These are phyloP conservation scores for Davidsoniella neocaledoniae DNA, from an alignment of 2,329 filamentous ascomycete genomes.

Conservation along the genomic window DNA sequence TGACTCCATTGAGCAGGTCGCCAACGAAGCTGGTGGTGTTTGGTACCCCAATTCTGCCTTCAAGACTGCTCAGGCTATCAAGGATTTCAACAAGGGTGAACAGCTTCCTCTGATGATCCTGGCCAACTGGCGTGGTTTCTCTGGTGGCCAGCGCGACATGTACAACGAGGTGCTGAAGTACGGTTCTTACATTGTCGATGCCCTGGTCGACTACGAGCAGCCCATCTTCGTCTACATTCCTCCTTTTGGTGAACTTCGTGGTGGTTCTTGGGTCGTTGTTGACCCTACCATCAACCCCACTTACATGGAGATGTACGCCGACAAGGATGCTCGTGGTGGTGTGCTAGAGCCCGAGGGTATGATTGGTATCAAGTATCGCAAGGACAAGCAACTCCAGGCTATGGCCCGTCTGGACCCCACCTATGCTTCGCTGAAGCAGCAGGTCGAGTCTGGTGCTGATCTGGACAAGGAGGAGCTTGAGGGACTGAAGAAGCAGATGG, in stretches of 20 bases:
- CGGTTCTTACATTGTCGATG: slow-evolving; percentile 96
- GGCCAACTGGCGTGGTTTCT: slow-evolving; percentile 99
- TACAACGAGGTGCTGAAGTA: slow-evolving; percentile 99
- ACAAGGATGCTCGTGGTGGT: slow-evolving; percentile 86
- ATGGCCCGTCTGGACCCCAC: slow-evolving; percentile 84
- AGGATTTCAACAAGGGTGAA: slow-evolving; percentile 97
- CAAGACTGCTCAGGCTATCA: slow-evolving; percentile 98
- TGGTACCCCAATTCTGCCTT: slow-evolving; percentile 99
- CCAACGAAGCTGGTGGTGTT: slow-evolving; percentile 89
- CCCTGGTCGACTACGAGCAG: slow-evolving; percentile 95
- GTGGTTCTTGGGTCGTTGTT: slow-evolving; percentile 98
- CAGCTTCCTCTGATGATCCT: slow-evolving; percentile 98
- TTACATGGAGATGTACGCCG: slow-evolving; percentile 99
- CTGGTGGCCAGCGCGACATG: slow-evolving; percentile 97
- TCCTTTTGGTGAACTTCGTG: slow-evolving; percentile 87
- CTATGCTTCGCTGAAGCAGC: slow-evolving; percentile 71
- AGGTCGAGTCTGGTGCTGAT: slow-evolving; percentile 44
- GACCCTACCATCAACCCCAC: slow-evolving; percentile 95
- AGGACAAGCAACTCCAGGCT: slow-evolving; percentile 90
- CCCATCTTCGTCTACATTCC: slow-evolving; percentile 98
- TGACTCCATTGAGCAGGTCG: slow-evolving; percentile 91
- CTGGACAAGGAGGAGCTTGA: slow-evolving; percentile 59
- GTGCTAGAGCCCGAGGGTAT: slow-evolving; percentile 97
- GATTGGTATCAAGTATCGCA: slow-evolving; percentile 95
- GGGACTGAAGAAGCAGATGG: slow-evolving; percentile 70